Percentiles rank a stretch among this genome's conserved stretches.
Evolutionary conservation across 495 filamentous ascomycete species (phyloP).

Genomic region (Cercophora newfieldiana): DNA sequence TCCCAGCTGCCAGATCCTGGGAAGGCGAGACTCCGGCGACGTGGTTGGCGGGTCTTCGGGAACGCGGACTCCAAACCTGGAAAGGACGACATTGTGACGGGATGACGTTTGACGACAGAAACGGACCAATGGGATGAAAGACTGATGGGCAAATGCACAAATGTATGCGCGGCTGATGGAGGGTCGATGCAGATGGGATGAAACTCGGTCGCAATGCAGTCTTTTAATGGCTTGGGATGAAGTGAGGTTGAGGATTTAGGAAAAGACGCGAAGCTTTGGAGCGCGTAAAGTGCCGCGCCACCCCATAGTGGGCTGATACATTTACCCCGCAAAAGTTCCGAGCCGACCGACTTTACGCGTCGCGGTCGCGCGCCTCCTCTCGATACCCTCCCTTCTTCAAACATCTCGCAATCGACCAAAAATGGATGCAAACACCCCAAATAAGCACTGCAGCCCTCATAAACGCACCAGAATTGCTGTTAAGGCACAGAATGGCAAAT

Average conservation of each 20-base stretch:
- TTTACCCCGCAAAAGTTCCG: no score
- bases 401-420: no score
- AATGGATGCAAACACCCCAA: no score
- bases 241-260: constrained; percentile 6
- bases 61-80: constrained; percentile 5
- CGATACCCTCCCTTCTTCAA: no score
- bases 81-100: constrained; percentile 2
- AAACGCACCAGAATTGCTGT: no score
- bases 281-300: constrained; percentile 2
- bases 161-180: constrained; percentile 4
- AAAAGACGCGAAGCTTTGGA: constrained; percentile 6
- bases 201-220: constrained; percentile 6
- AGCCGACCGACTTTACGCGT: no score
- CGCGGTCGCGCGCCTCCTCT: no score
- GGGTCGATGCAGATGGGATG: constrained; percentile 4
- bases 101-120: constrained; percentile 5
- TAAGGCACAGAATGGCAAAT: no score
- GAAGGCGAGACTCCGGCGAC: constrained; percentile 5
- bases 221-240: constrained; percentile 4
- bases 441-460: no score
- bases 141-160: constrained; percentile 4
- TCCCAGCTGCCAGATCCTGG: constrained; percentile 3
- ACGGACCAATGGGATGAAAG: constrained; percentile 5
- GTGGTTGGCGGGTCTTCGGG: constrained; percentile 5
- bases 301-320: constrained; percentile 3